Evolutionary conservation across 192 early-diverging fungal species (phyloP).

Genomic region (Entomortierella chlamydospora): DNA sequence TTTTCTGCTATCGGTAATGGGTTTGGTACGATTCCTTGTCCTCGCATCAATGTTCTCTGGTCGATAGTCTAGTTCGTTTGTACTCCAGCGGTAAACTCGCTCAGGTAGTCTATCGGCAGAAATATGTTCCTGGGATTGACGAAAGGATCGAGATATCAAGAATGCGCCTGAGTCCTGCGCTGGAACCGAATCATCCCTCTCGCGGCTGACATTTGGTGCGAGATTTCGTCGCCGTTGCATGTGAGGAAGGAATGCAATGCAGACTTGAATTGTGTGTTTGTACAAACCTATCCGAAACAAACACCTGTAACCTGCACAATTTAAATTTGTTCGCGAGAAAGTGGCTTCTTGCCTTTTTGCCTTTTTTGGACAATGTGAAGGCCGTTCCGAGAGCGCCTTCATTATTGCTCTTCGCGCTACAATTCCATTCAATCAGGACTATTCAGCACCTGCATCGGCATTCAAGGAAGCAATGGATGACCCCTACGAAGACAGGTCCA

Average conservation of each 20-base stretch:
- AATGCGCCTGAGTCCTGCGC: background rate
- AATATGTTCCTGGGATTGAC: background rate
- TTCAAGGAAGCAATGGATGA: slow-evolving; percentile 36
- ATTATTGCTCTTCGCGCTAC: too few relatives aligned
- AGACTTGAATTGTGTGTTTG: too few relatives aligned
- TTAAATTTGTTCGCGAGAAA: too few relatives aligned
- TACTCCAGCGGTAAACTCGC: slow-evolving; percentile 30
- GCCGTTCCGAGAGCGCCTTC: too few relatives aligned
- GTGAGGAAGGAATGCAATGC: too few relatives aligned
- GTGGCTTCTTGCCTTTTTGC: too few relatives aligned
- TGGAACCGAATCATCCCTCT: background rate
- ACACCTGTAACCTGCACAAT: too few relatives aligned
- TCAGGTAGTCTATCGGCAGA: slow-evolving; percentile 7
- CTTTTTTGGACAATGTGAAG: too few relatives aligned
- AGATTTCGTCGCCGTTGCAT: too few relatives aligned
- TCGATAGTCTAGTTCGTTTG: slow-evolving; percentile 31
- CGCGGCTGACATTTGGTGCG: too few relatives aligned
- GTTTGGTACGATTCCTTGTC: background rate
- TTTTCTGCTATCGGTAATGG: background rate
- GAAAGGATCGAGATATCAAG: background rate
- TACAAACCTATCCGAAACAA: too few relatives aligned
- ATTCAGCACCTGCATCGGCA: background rate
- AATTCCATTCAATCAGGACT: background rate
- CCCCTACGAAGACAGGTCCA: slow-evolving; percentile 53
- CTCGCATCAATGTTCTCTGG: background rate